phyloP scores from a whole-genome alignment of 371 early-diverging fungal genomes.

The Mucor circinelloides region DNA sequence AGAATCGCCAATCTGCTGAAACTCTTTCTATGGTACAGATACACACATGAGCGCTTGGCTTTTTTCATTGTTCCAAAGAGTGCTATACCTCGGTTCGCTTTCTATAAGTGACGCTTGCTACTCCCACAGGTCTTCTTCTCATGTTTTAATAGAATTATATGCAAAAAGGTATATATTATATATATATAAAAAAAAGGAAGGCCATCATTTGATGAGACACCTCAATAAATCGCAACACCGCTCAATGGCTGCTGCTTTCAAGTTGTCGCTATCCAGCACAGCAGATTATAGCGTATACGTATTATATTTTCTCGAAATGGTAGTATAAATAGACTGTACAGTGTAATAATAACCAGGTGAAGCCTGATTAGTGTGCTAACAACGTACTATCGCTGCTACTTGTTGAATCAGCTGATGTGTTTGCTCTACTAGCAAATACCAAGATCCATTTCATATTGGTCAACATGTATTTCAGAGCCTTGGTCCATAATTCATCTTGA shows the following conservation, averaged over 20 bases:
- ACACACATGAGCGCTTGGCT: no score
- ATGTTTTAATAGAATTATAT: slow-evolving; percentile 8
- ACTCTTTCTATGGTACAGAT: slow-evolving; percentile 46
- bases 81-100: slow-evolving; percentile 31
- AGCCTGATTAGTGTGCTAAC: not conserved
- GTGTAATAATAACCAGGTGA: no score
- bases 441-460: slow-evolving; percentile 86
- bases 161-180: not conserved
- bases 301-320: no score
- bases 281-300: no score
- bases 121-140: slow-evolving; percentile 46
- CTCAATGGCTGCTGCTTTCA: not conserved
- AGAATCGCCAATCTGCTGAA: slow-evolving; percentile 54
- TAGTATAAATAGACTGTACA: no score
- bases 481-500: slow-evolving; percentile 91
- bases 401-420: slow-evolving; percentile 20
- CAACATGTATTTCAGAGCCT: slow-evolving; percentile 86
- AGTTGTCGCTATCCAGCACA: no score
- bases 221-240: not conserved
- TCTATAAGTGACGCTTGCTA: slow-evolving; percentile 34
- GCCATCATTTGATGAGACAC: no score
- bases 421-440: slow-evolving; percentile 68
- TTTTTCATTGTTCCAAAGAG: not conserved
- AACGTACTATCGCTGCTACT: not conserved
- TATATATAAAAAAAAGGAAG: not conserved